phyloP scores from a whole-genome alignment of 2,329 filamentous ascomycete genomes.

The Neonectria sp. region DNA sequence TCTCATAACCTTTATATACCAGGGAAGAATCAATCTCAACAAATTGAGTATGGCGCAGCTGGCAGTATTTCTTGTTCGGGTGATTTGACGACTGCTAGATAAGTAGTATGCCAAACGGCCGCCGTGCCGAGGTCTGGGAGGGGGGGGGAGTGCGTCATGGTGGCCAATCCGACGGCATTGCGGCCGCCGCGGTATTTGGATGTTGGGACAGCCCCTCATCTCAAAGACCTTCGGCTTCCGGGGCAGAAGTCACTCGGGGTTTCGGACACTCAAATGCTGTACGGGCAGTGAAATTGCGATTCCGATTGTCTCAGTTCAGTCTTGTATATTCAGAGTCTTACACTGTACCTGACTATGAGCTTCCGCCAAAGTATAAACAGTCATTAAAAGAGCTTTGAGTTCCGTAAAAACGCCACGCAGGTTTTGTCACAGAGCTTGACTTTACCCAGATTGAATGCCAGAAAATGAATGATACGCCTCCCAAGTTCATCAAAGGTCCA shows the following conservation, averaged over 20 bases:
- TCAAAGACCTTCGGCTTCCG: conserved; percentile 15
- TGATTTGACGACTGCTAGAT: not conserved
- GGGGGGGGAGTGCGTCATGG: not conserved
- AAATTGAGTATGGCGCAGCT: conserved; percentile 12
- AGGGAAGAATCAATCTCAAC: conserved; percentile 36
- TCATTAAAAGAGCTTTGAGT: conserved; percentile 13
- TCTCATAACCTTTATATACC: conserved; percentile 12
- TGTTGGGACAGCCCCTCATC: conserved; percentile 10
- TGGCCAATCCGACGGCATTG: conserved; percentile 15
- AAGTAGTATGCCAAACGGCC: not conserved
- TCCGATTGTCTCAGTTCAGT: not conserved
- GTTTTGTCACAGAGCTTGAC: not conserved
- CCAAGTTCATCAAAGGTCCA: conserved; percentile 2
- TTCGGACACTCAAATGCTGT: not conserved
- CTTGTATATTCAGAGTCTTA: conserved; percentile 13
- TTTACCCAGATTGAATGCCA: conserved; percentile 16
- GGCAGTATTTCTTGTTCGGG: conserved; percentile 1
- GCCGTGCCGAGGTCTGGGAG: conserved; percentile 14
- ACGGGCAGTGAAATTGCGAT: not conserved
- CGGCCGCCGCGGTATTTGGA: not conserved
- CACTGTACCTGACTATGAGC: conserved; percentile 4
- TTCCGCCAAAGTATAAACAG: not conserved
- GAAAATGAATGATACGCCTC: conserved; percentile 3
- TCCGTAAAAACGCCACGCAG: conserved; percentile 11
- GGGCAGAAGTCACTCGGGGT: not conserved